Conservation (phyloP, 805 yeast genomes). For the Ogataea chonburiensis region DNA sequence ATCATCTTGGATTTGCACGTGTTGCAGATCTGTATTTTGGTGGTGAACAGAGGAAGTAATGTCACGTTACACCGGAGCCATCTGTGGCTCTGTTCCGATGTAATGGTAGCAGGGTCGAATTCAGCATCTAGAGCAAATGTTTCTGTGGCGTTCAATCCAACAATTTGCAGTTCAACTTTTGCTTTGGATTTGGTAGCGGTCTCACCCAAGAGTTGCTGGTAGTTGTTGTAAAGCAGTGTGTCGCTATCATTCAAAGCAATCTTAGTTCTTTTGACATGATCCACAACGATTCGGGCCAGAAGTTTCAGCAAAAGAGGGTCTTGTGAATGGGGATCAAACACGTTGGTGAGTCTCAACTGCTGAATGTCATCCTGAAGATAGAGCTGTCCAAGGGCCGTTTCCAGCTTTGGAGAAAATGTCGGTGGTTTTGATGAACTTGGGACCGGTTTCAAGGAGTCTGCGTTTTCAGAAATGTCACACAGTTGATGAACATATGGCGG, state of each 20-base stretch:
- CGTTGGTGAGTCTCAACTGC: constrained; percentile 10
- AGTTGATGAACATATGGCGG: constrained; percentile 9
- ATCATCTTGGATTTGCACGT: constrained; percentile 33
- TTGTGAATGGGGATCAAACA: constrained; percentile 1
- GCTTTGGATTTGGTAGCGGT: neutral
- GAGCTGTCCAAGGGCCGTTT: constrained; percentile 2
- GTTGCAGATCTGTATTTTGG: constrained; percentile 36
- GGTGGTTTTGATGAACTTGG: neutral
- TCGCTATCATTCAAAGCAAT: constrained; percentile 10
- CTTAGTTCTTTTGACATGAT: constrained; percentile 7
- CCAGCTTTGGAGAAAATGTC: neutral
- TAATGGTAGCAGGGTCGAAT: constrained; percentile 13
- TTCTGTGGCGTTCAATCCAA: constrained; percentile 16
- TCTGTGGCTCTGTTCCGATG: constrained; percentile 28
- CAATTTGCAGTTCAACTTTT: constrained; percentile 8
- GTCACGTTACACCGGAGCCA: constrained; percentile 42
- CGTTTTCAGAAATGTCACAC: constrained; percentile 1
- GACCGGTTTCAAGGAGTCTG: neutral
- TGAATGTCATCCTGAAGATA: constrained; percentile 13
- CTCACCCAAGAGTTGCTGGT: constrained; percentile 6
- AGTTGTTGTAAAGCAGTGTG: constrained; percentile 16
- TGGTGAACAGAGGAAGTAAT: constrained; percentile 36
- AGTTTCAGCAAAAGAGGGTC: constrained; percentile 3
- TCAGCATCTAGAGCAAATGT: constrained; percentile 9
- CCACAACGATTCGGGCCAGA: constrained; percentile 15